Evolutionary conservation across 176 grass and related monocot genomes (phyloP).

Genomic region (Oropetium thomaeum): DNA sequence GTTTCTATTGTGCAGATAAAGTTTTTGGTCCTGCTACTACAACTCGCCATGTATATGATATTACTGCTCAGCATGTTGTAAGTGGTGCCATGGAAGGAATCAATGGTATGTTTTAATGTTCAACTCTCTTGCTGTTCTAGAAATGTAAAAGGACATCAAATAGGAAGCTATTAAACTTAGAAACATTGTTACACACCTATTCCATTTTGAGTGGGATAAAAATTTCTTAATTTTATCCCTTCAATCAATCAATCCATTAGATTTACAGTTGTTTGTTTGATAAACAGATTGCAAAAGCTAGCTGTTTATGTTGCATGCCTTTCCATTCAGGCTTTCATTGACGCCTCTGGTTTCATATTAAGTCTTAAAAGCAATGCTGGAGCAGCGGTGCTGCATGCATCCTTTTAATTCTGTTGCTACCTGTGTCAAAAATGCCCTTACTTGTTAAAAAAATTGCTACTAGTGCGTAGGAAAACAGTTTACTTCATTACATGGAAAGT

Average conservation of each 20-base stretch:
- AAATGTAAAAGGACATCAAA: neutral
- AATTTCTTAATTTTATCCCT: neutral
- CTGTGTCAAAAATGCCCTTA: neutral
- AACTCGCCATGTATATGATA: constrained; percentile 87
- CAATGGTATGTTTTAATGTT: constrained; percentile 60
- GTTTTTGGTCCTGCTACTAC: constrained; percentile 97
- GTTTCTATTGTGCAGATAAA: constrained; percentile 60
- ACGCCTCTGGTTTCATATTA: constrained; percentile 16
- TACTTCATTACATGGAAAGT: neutral
- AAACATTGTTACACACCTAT: constrained; percentile 11
- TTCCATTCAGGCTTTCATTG: constrained; percentile 1
- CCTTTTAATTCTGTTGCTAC: neutral
- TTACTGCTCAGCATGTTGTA: constrained; percentile 92
- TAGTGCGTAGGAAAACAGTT: neutral
- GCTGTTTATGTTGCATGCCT: neutral
- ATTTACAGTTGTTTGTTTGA: neutral
- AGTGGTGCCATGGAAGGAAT: constrained; percentile 98
- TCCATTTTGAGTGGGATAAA: neutral
- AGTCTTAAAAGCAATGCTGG: constrained; percentile 10
- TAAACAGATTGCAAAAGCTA: neutral
- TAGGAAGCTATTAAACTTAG: constrained; percentile 2
- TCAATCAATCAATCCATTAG: neutral
- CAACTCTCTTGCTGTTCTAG: constrained; percentile 25
- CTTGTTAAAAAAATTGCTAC: neutral
- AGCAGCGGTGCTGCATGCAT: neutral